Conservation (phyloP, 345 rosid genomes). For the Carallia brachiata region DNA sequence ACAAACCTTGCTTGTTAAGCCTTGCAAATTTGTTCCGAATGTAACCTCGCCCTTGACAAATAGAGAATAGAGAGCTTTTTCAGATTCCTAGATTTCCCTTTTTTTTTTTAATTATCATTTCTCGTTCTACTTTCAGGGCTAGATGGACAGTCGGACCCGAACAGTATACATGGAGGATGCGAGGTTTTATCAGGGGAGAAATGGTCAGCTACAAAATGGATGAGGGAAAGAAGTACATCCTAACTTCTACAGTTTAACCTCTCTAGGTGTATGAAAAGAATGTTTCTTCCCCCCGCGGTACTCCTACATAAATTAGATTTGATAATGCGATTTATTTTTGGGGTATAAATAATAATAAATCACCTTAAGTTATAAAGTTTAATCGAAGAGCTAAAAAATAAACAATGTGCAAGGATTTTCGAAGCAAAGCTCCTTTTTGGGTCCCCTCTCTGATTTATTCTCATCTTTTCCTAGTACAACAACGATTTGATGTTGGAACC, state of each 20-base stretch:
- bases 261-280: neutral
- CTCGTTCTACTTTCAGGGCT: slow-evolving; percentile 41
- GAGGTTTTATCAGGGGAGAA: slow-evolving; percentile 81
- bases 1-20: neutral
- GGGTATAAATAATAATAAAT: neutral
- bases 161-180: slow-evolving; percentile 90
- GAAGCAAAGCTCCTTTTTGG: no score
- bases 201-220: slow-evolving; percentile 99
- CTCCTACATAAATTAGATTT: neutral
- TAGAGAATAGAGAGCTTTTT: neutral
- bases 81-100: neutral
- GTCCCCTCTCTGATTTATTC: no score
- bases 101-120: neutral
- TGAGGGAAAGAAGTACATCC: slow-evolving; percentile 64
- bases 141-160: slow-evolving; percentile 80
- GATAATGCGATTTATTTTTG: slow-evolving; percentile 4
- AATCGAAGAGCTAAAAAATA: no score
- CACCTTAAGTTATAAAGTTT: neutral
- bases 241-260: slow-evolving; percentile 28
- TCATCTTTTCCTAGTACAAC: no score
- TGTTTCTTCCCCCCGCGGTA: neutral
- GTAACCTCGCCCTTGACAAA: neutral
- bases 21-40: neutral
- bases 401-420: no score
- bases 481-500: no score